Evolutionary conservation across 1,284 basidiomycete genomes (phyloP), one percentile per base, ranked within the genome.

Genomic region (Chalciporus piperatoides): DNA sequence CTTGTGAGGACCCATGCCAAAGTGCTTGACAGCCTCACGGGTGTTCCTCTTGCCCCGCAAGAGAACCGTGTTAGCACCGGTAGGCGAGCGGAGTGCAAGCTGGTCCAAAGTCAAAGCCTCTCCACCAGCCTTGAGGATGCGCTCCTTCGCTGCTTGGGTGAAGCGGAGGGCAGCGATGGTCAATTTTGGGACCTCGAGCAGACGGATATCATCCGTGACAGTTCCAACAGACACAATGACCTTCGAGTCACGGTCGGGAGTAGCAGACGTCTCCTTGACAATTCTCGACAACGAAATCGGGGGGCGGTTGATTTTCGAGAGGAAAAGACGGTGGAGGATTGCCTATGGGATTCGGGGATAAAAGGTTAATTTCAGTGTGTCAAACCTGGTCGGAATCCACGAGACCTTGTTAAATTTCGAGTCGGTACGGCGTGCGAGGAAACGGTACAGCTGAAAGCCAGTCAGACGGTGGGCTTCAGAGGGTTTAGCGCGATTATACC

Each of bases 361-460:
- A 11, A 23, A 30, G 23, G 46, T 63, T 41, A 65, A 62, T 3
- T 12, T 19, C 21, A 50, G 14, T 38, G 12, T 27, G 38, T 44
- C 10, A 25, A 52, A 40, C 24, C 24, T 15, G 44, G 35, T 41
- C 14, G 21, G 21, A 41, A 23, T 35, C 49, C 52, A 51, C 59
- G 56, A 38, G 55, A 88, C 86, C 86, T 96, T 93, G 91, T 99
- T 99, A 80, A 99, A 99, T 62, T 78, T 77, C 55, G 92, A 85
- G 71, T 98, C 92, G 50, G 97, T 99, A 68, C 97, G 89, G 68
- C 97, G 90, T 59, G 96, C 95, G 59, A 99, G 80, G 86, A 99
- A 99, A 67, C 96, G 93, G 82, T 99, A 99, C 60, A 99, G 85
- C 96, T 97, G 63, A 35, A 55, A 25, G 25, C 38, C 27, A 6